phyloP scores from a whole-genome alignment of 352 stramenopile species.

The Phytopythium ostracodes region DNA sequence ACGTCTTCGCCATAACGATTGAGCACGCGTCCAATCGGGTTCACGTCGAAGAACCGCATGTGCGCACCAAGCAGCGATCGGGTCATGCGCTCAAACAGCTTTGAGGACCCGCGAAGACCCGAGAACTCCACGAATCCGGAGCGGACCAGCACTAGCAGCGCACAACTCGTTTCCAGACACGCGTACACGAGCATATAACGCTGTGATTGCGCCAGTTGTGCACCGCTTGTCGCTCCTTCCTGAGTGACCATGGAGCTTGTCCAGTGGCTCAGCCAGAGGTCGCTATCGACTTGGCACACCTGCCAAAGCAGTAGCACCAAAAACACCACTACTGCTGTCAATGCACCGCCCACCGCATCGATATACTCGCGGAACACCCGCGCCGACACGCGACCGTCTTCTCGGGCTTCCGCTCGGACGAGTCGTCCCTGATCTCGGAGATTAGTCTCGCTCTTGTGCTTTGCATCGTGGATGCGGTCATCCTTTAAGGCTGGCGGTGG shows the following conservation, averaged over 20 bases:
- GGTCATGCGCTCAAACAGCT: conserved; percentile 72
- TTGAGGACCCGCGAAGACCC: conserved; percentile 19
- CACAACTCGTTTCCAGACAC: conserved; percentile 7
- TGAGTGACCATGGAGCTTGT: conserved; percentile 19
- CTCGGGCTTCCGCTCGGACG: conserved; percentile 33
- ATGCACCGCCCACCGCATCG: conserved; percentile 24
- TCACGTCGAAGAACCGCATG: conserved; percentile 80
- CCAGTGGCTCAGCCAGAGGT: conserved; percentile 36
- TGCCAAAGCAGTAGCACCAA: conserved; percentile 27
- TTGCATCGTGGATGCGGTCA: background rate
- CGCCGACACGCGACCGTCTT: conserved; percentile 31
- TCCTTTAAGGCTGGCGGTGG: background rate
- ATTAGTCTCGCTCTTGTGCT: background rate
- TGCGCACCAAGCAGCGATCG: conserved; percentile 59
- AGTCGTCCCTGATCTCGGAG: conserved; percentile 12
- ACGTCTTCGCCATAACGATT: conserved; percentile 83
- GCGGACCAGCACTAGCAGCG: conserved; percentile 16
- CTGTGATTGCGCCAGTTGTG: conserved; percentile 71
- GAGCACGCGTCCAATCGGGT: conserved; percentile 66
- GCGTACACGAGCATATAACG: conserved; percentile 8
- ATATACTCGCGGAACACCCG: conserved; percentile 38
- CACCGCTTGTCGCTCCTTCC: conserved; percentile 11
- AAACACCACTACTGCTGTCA: conserved; percentile 10
- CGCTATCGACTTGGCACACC: conserved; percentile 23
- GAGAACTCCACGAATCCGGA: conserved; percentile 15